phyloP scores from a whole-genome alignment of 176 grass and related monocot species.

The Cymbopogon citratus region DNA sequence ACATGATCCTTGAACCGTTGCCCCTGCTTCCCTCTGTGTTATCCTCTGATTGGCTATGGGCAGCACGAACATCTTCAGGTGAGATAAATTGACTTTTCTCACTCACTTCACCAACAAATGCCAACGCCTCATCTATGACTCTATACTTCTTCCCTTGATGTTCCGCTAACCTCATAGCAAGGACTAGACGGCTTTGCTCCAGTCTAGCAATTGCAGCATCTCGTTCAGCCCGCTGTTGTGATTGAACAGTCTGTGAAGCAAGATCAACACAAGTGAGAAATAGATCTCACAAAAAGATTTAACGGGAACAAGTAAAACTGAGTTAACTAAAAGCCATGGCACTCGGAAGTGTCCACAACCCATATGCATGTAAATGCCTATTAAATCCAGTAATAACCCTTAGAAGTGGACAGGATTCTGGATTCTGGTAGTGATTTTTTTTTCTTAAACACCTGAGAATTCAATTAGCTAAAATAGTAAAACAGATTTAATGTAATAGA shows the following conservation, averaged over 20 bases:
- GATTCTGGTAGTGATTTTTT: neutral
- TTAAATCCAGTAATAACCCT: neutral
- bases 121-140: constrained; percentile 75
- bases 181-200: constrained; percentile 71
- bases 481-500: neutral
- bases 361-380: neutral
- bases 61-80: constrained; percentile 39
- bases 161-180: constrained; percentile 68
- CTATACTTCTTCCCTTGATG: constrained; percentile 68
- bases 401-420: neutral
- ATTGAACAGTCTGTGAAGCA: constrained; percentile 71
- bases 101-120: constrained; percentile 66
- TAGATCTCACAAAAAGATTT: neutral
- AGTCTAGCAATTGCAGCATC: constrained; percentile 78
- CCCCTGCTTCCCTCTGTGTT: constrained; percentile 23
- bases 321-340: neutral
- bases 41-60: constrained; percentile 31
- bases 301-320: neutral
- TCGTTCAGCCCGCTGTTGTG: constrained; percentile 65
- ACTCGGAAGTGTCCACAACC: neutral
- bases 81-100: constrained; percentile 43
- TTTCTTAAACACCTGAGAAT: neutral
- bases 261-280: constrained; percentile 10
- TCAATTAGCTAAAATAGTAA: neutral
- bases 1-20: constrained; percentile 45